Evolutionary conservation across 2,329 filamentous ascomycete genomes (phyloP).

Genomic region (Diaporthe velutina): DNA sequence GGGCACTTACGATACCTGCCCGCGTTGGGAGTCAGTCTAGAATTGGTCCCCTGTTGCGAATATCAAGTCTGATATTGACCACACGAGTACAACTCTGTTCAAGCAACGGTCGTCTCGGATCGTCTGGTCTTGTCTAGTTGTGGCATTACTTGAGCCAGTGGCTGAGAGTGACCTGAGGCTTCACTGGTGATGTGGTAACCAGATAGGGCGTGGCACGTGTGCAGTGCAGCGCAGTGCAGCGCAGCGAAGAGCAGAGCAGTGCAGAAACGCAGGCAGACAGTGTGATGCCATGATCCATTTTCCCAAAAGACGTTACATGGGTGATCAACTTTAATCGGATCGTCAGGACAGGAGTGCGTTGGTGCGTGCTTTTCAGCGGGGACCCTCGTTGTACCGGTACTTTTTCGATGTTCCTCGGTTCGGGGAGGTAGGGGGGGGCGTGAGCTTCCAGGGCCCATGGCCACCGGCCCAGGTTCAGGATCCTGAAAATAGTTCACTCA

Average conservation of each 20-base stretch:
- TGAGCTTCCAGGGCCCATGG: background rate
- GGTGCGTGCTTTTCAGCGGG: conserved; percentile 29
- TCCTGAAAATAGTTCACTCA: conserved; percentile 29
- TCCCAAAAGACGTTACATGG: conserved; percentile 23
- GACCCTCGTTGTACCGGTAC: conserved; percentile 15
- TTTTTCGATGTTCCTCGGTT: conserved; percentile 6
- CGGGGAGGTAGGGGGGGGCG: background rate
- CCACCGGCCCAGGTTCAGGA: background rate
- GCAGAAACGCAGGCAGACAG: background rate
- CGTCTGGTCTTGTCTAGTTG: background rate
- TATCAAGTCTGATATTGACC: conserved; percentile 7
- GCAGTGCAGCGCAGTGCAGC: background rate
- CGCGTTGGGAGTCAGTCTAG: background rate
- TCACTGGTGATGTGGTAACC: background rate
- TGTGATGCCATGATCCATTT: conserved; percentile 22
- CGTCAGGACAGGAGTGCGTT: conserved; percentile 25
- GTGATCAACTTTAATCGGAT: conserved; percentile 31
- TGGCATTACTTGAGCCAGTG: background rate
- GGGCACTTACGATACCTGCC: background rate
- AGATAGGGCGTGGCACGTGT: background rate
- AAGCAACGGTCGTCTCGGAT: conserved; percentile 17
- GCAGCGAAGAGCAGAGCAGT: background rate
- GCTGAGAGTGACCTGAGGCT: background rate
- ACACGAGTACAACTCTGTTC: background rate
- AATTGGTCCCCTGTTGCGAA: conserved; percentile 17